Evolutionary conservation across 305 asterid genomes (phyloP).

Genomic region (Fraxinus nigra): DNA sequence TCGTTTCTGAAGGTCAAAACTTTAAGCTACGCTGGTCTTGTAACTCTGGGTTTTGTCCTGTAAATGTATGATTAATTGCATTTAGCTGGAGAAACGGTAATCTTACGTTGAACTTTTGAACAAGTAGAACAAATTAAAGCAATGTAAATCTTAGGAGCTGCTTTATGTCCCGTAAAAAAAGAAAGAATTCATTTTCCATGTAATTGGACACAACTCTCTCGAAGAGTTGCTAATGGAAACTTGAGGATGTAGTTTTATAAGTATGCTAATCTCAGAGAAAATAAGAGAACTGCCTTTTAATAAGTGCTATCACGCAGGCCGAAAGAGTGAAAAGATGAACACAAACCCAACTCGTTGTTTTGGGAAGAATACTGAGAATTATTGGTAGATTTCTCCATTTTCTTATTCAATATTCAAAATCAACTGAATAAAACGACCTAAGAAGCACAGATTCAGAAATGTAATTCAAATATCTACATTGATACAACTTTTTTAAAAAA

Average conservation of each 20-base stretch:
- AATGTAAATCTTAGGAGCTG: conserved; percentile 9
- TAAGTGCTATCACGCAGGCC: neutral
- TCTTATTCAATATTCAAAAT: neutral
- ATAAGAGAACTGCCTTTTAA: neutral
- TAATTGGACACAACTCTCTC: neutral
- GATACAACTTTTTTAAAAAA: neutral
- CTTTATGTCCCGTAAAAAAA: conserved; percentile 2
- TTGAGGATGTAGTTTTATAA: conserved; percentile 5
- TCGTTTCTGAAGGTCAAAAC: neutral
- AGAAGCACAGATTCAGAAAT: neutral
- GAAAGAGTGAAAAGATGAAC: neutral
- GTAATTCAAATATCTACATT: neutral
- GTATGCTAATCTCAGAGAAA: neutral
- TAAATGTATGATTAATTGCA: neutral
- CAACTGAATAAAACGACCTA: neutral
- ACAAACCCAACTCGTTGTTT: neutral
- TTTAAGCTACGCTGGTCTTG: neutral
- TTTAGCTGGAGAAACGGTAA: neutral
- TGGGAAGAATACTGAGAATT: neutral
- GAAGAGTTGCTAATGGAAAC: conserved; percentile 15
- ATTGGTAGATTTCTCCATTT: neutral
- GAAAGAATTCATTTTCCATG: neutral
- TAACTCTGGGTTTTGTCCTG: neutral
- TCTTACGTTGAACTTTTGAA: neutral
- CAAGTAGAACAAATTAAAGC: neutral